Evolutionary conservation across 2,329 filamentous ascomycete genomes (phyloP).

Genomic region (Stromatinia cepivora): DNA sequence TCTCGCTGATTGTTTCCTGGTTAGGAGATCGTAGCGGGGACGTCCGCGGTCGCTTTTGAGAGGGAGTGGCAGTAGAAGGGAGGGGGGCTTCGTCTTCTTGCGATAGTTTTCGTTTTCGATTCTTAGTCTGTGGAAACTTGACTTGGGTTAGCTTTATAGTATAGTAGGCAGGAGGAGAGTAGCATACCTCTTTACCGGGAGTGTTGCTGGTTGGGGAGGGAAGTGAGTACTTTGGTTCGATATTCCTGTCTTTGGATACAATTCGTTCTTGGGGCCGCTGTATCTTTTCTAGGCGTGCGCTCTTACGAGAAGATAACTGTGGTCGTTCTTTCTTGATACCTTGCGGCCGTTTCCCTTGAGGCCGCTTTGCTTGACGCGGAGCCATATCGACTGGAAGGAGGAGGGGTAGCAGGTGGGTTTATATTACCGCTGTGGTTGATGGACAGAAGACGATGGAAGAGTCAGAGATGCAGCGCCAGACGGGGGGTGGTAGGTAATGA

Average conservation of each 20-base stretch:
- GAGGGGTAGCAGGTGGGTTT: no score
- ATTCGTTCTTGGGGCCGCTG: not conserved
- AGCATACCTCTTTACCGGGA: constrained; percentile 28
- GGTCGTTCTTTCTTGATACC: no score
- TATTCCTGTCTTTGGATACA: constrained; percentile 19
- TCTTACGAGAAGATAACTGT: no score
- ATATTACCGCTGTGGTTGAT: no score
- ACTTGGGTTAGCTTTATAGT: constrained; percentile 33
- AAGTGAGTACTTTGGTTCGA: constrained; percentile 27
- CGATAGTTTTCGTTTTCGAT: constrained; percentile 14
- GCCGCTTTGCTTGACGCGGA: no score
- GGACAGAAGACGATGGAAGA: no score
- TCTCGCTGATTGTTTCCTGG: not conserved
- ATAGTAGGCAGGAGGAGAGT: constrained; percentile 27
- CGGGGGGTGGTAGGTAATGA: no score
- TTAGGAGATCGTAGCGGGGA: not conserved
- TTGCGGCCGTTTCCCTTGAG: no score
- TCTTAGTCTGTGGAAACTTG: constrained; percentile 28
- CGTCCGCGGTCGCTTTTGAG: constrained; percentile 30
- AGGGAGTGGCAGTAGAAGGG: constrained; percentile 20
- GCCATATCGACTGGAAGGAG: no score
- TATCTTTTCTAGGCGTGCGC: no score
- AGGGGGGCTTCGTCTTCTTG: not conserved
- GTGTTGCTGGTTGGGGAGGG: constrained; percentile 30
- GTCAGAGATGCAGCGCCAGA: no score